phyloP scores from a whole-genome alignment of 495 filamentous ascomycete genomes.

The Neurospora sp. region DNA sequence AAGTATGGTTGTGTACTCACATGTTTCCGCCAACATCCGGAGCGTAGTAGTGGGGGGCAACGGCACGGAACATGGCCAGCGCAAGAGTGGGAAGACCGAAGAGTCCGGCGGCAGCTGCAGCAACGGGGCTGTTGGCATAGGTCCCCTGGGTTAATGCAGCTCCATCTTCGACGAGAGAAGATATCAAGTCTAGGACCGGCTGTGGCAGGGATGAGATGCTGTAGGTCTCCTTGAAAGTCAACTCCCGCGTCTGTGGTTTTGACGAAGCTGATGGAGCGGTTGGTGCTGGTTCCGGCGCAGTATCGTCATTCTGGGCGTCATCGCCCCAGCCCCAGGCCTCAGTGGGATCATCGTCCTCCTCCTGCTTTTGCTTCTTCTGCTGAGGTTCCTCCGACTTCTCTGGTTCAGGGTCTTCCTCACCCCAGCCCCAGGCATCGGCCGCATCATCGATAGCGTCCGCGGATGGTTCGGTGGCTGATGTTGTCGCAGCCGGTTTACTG shows the following conservation, averaged over 20 bases:
- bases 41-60: conserved; percentile 70
- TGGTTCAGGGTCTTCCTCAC: conserved; percentile 38
- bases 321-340: conserved; percentile 73
- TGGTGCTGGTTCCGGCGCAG: not conserved
- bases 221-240: conserved; percentile 80
- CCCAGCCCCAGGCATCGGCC: conserved; percentile 52
- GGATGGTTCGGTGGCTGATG: not conserved
- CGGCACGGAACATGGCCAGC: conserved; percentile 84
- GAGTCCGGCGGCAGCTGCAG: conserved; percentile 63
- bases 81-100: conserved; percentile 74
- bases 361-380: conserved; percentile 12
- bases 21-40: conserved; percentile 62
- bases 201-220: conserved; percentile 79
- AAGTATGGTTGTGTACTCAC: conserved; percentile 24
- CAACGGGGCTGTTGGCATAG: conserved; percentile 39
- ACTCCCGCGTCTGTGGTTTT: conserved; percentile 27
- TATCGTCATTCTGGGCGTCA: conserved; percentile 25
- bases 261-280: conserved; percentile 12
- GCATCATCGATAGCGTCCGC: conserved; percentile 35
- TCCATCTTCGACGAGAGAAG: conserved; percentile 59
- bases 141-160: conserved; percentile 43
- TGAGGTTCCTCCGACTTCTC: conserved; percentile 12
- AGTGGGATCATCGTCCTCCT: conserved; percentile 43
- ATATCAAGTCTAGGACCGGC: conserved; percentile 60
- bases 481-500: conserved; percentile 10